Conservation (phyloP, 192 early-diverging fungal genomes). For the Geranomyces variabilis region DNA sequence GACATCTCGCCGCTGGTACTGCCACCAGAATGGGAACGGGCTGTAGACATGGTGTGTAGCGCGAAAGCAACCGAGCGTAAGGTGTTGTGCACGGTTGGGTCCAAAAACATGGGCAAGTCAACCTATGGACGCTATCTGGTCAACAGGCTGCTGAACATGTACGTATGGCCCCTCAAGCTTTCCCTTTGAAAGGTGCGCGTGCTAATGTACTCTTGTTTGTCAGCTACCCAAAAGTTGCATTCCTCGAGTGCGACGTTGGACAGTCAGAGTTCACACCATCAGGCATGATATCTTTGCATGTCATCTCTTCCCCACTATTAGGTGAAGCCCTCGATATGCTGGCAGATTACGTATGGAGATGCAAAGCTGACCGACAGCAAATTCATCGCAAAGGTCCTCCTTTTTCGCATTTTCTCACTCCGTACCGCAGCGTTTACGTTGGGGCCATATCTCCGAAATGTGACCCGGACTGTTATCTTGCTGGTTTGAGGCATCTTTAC, state of each 20-base stretch:
- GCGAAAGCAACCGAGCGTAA: conserved; percentile 40
- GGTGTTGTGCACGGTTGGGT: conserved; percentile 72
- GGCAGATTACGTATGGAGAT: too few species aligned
- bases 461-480: conserved; percentile 82
- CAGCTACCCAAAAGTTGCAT: conserved; percentile 74
- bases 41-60: conserved; percentile 1
- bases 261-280: conserved; percentile 86
- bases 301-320: conserved; percentile 70
- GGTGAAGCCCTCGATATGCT: conserved; percentile 34
- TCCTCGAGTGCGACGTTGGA: conserved; percentile 90
- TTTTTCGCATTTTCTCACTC: conserved; percentile 71
- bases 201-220: background rate
- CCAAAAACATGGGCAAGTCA: conserved; percentile 87
- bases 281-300: conserved; percentile 79
- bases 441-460: conserved; percentile 76
- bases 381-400: conserved; percentile 58
- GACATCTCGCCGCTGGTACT: conserved; percentile 36
- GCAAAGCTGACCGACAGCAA: background rate
- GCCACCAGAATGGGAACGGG: conserved; percentile 45
- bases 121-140: conserved; percentile 76
- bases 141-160: conserved; percentile 77
- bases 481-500: conserved; percentile 65
- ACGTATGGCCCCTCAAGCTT: conserved; percentile 18
- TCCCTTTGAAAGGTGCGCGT: background rate
- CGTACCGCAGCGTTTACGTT: conserved; percentile 72